phyloP scores from a whole-genome alignment of 345 rosid species.

The Passiflora organensis region DNA sequence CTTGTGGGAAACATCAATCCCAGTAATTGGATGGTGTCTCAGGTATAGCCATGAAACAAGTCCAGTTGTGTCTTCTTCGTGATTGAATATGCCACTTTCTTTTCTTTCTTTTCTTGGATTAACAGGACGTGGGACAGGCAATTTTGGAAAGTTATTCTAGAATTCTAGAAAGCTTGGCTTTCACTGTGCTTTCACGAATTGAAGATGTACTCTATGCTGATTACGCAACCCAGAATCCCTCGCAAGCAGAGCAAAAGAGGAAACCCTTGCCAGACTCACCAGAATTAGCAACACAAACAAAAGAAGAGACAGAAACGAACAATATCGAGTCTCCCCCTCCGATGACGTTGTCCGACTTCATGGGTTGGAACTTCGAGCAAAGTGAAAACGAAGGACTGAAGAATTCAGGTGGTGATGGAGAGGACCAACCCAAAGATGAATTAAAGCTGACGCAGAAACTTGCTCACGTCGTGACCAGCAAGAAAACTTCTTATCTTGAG shows the following conservation, averaged over 20 bases:
- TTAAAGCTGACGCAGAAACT: constrained; percentile 36
- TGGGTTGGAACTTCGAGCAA: constrained; percentile 64
- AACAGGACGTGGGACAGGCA: too few species aligned
- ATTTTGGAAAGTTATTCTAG: too few species aligned
- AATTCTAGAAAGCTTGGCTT: constrained; percentile 38
- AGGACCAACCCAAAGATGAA: constrained; percentile 33
- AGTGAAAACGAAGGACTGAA: constrained; percentile 31
- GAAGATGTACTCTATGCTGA: constrained; percentile 79
- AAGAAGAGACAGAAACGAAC: constrained; percentile 5
- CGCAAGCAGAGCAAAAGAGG: constrained; percentile 32
- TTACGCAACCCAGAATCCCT: constrained; percentile 47
- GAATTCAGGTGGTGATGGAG: constrained; percentile 19
- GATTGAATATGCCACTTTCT: too few species aligned
- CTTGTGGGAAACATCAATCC: not conserved
- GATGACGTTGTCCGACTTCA: constrained; percentile 61
- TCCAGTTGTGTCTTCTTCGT: too few species aligned
- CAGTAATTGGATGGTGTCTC: not conserved
- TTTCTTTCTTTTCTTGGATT: too few species aligned
- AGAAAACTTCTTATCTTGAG: constrained; percentile 62
- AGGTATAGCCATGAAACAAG: not conserved
- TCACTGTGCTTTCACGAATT: constrained; percentile 63
- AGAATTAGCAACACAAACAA: constrained; percentile 2
- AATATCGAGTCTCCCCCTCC: constrained; percentile 24
- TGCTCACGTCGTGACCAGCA: constrained; percentile 35
- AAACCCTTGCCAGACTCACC: constrained; percentile 19